Base-by-base conservation (phyloP, 2,329 filamentous ascomycete genomes). In the Cytospora piceae region DNA sequence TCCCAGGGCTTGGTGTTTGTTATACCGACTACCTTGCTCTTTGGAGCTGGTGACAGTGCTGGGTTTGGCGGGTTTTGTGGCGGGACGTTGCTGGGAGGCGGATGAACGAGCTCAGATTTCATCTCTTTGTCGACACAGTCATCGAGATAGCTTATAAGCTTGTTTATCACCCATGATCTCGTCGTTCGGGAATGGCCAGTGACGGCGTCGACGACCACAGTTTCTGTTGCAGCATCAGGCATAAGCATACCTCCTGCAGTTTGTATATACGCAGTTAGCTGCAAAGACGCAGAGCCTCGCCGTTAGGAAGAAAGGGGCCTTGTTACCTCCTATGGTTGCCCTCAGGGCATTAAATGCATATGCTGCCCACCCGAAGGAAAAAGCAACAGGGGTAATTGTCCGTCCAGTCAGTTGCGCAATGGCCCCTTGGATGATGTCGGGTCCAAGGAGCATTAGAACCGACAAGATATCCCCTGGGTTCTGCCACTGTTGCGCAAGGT, bases 181-280 rank as follows among this genome's bases (percentile, higher is more conserved):
- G 42, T 49, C 42, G 7, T 49, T 49, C 42, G 7, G 7, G 42
- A 49, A 49, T 49, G 42, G 42, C 42, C 42, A 49, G 42, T 49
- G 42, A 49, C 42, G 42, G 42, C 42, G 42, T 49, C 42, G 42
- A 49, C 15, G 17, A 49, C 42, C 6, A 49, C 42, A 20, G 42
- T 49, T 17, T 49, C 42, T 5, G 42, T 20, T 49, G 42, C 42
- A n/a, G 42, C 42, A 49, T 49, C 42, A n/a, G 42, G 42, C 42
- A 49, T 49, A 17, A 49, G 42, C 42, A 49, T 49, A 49, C 42
- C 42, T 7, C 42, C 42, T 49, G 42, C 42, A 49, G 17, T 49
- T 49, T 49, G 15, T 49, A 49, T 49, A 49, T n/a, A n/a, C n/a
- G n/a, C n/a, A n/a, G n/a, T 49, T 49, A 49, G 42, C 42, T n/a